Evolutionary conservation across 2,329 filamentous ascomycete species (phyloP).

Genomic region (Thyridium curvatum): DNA sequence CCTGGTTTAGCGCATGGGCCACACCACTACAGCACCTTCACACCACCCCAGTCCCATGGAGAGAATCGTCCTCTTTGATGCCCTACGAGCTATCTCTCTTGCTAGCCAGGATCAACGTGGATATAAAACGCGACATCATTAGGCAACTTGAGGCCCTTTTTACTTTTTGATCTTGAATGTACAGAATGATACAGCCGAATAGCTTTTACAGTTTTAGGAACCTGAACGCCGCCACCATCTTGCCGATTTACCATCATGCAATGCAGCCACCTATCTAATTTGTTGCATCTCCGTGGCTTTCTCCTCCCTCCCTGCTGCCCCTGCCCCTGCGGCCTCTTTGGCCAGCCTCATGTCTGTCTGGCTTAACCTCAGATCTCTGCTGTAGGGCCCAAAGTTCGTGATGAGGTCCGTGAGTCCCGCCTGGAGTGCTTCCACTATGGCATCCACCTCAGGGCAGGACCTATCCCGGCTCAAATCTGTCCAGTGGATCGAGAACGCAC

Average conservation of each 20-base stretch:
- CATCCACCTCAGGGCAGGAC: conserved; percentile 61
- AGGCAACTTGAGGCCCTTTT: too few species aligned
- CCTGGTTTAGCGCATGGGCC: too few species aligned
- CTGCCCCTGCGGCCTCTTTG: conserved; percentile 50
- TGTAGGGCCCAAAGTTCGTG: conserved; percentile 67
- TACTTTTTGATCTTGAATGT: too few species aligned
- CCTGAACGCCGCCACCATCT: background rate
- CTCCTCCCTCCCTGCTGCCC: conserved; percentile 11
- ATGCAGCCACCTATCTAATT: conserved; percentile 13
- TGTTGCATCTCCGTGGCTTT: conserved; percentile 22
- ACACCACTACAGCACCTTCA: too few species aligned
- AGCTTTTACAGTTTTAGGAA: too few species aligned
- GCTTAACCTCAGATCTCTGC: conserved; percentile 62
- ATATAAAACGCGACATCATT: too few species aligned
- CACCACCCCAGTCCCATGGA: too few species aligned
- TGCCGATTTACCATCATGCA: background rate
- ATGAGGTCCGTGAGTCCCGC: conserved; percentile 60
- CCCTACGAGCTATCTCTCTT: too few species aligned
- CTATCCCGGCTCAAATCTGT: conserved; percentile 60
- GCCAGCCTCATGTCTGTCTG: conserved; percentile 68
- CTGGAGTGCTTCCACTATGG: conserved; percentile 59
- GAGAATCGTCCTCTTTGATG: too few species aligned
- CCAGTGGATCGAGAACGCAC: conserved; percentile 62
- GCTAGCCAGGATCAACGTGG: too few species aligned
- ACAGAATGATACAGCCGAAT: too few species aligned